A percentile compares a stretch with the other conserved stretches of the same genome.
These are phyloP conservation scores for Gastrodia elata DNA, from an alignment of 106 monocot species.

Conservation along the genomic window DNA sequence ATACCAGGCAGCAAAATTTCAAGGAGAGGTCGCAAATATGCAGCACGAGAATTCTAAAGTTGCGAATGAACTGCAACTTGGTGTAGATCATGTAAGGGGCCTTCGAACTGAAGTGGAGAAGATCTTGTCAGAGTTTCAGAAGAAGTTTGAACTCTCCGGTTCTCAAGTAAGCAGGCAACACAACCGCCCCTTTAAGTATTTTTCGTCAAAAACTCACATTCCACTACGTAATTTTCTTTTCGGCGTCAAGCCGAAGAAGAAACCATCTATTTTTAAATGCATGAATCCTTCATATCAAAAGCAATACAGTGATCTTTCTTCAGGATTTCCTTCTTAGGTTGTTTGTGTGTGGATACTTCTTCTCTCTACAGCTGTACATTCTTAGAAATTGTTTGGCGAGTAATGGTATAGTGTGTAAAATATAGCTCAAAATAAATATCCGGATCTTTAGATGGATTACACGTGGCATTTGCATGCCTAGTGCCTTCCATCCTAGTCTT, in stretches of 20 bases:
- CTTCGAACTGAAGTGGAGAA: slow-evolving; percentile 48
- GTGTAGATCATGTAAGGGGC: slow-evolving; percentile 41
- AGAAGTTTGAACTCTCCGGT: slow-evolving; percentile 29
- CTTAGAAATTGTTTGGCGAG: background rate
- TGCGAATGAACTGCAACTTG: slow-evolving; percentile 45
- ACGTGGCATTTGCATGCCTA: no score
- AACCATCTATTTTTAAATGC: slow-evolving; percentile 57
- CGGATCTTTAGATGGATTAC: no score
- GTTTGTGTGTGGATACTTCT: background rate
- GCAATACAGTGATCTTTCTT: slow-evolving; percentile 3
- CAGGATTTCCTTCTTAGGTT: slow-evolving; percentile 1
- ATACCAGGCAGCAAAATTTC: slow-evolving; percentile 64
- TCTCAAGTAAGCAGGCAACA: slow-evolving; percentile 15
- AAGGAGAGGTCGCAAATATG: slow-evolving; percentile 78
- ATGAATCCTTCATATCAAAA: slow-evolving; percentile 45
- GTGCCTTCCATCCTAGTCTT: no score
- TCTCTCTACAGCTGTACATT: background rate
- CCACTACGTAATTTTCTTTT: slow-evolving; percentile 67
- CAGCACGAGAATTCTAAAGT: slow-evolving; percentile 81
- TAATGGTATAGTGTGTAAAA: background rate
- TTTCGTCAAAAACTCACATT: slow-evolving; percentile 32
- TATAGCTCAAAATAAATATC: no score
- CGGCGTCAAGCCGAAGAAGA: slow-evolving; percentile 63
- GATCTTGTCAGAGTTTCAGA: slow-evolving; percentile 27
- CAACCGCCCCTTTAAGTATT: slow-evolving; percentile 17